A percentile compares a stretch with the other conserved stretches of the same genome.
Evolutionary conservation across 331 rosid species (phyloP).

Genomic region (Arachis monticola): DNA sequence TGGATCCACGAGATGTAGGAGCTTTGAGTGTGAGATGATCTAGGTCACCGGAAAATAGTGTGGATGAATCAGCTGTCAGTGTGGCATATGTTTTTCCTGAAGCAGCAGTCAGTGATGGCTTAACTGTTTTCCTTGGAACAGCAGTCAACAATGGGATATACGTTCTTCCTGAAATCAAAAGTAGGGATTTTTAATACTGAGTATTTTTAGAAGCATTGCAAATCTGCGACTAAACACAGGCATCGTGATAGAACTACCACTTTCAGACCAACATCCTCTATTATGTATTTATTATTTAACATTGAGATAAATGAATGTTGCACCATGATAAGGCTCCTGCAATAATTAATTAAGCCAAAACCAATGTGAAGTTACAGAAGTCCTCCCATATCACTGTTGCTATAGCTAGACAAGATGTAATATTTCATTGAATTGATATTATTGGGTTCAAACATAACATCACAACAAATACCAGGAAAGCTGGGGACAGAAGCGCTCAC

Average conservation of each 20-base stretch:
- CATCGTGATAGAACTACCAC: background rate
- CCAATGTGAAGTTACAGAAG: background rate
- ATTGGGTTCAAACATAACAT: constrained; percentile 10
- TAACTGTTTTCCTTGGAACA: too few relatives aligned
- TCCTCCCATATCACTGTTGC: constrained; percentile 26
- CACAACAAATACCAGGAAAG: constrained; percentile 1
- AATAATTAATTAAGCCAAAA: constrained; percentile 18
- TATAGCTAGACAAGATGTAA: background rate
- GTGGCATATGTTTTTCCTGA: constrained; percentile 49
- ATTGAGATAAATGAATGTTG: constrained; percentile 17
- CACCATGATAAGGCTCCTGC: background rate
- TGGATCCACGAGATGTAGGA: constrained; percentile 40
- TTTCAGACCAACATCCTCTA: background rate
- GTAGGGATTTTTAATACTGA: constrained; percentile 1
- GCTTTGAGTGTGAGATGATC: constrained; percentile 34
- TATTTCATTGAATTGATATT: constrained; percentile 1
- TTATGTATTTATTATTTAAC: background rate
- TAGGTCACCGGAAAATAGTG: constrained; percentile 39
- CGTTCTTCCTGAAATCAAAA: constrained; percentile 50
- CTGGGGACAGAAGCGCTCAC: constrained; percentile 11
- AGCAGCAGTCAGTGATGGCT: background rate
- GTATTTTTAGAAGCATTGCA: background rate
- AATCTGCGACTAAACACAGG: background rate
- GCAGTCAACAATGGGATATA: constrained; percentile 36
- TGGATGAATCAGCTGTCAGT: constrained; percentile 45